These are phyloP conservation scores for Saccharomyces kudriavzevii DNA, from an alignment of 805 yeast species.

Conservation along the genomic window DNA sequence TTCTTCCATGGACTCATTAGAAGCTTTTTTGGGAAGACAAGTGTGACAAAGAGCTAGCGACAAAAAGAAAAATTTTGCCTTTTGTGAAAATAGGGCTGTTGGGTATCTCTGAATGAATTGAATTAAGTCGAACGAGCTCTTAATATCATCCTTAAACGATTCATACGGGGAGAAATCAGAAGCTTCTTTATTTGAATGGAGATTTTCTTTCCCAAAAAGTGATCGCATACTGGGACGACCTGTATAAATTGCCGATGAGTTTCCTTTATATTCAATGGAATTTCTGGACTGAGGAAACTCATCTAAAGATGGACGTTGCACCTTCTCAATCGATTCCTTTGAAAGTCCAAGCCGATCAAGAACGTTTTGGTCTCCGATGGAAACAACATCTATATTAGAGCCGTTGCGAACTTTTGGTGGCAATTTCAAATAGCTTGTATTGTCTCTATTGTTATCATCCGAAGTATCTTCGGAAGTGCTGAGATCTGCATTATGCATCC, in stretches of 20 bases:
- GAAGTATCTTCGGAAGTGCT: conserved; percentile 15
- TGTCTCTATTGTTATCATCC: background rate
- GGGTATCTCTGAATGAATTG: conserved; percentile 68
- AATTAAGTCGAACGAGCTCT: conserved; percentile 59
- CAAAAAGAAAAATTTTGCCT: conserved; percentile 71
- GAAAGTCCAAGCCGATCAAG: conserved; percentile 7
- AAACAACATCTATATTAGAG: conserved; percentile 17
- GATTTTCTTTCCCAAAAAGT: conserved; percentile 11
- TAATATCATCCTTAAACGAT: conserved; percentile 16
- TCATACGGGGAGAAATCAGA: background rate
- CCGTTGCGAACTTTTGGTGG: background rate
- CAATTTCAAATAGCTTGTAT: background rate
- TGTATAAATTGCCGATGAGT: conserved; percentile 33
- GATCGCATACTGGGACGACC: conserved; percentile 58
- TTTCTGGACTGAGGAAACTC: conserved; percentile 13
- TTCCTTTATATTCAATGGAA: conserved; percentile 37
- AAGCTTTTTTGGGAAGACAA: conserved; percentile 62
- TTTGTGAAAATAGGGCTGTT: conserved; percentile 54
- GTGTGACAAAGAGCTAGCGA: conserved; percentile 84
- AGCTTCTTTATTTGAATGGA: background rate
- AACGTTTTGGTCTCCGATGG: conserved; percentile 15
- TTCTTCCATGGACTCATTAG: conserved; percentile 20
- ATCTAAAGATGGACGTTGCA: background rate
- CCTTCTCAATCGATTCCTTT: background rate
- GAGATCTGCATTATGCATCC: conserved; percentile 69